Evolutionary conservation across 2,329 filamentous ascomycete species (phyloP).

Genomic region (Zymoseptoria ardabiliae): DNA sequence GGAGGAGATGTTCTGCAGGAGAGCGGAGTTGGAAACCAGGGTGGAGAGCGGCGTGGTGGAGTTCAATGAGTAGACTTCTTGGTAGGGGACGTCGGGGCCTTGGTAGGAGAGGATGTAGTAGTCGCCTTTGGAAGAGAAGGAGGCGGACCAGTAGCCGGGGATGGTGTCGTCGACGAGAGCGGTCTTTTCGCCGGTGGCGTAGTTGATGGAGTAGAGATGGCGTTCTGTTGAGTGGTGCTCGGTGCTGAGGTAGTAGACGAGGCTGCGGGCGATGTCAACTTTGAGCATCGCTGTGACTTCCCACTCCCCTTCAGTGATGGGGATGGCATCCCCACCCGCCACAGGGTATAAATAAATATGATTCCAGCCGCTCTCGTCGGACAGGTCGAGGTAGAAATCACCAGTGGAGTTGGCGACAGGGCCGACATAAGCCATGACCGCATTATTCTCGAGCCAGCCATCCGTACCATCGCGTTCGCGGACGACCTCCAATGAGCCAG

Average conservation of each 20-base stretch:
- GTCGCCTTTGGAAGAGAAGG: slow-evolving; percentile 54
- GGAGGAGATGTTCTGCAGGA: slow-evolving; percentile 48
- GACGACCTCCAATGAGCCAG: slow-evolving; percentile 40
- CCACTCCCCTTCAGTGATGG: slow-evolving; percentile 50
- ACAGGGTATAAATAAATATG: slow-evolving; percentile 60
- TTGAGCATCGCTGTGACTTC: slow-evolving; percentile 55
- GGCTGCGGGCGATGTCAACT: slow-evolving; percentile 48
- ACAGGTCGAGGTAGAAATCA: slow-evolving; percentile 58
- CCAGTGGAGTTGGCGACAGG: slow-evolving; percentile 30
- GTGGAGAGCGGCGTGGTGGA: slow-evolving; percentile 50
- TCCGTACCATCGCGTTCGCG: slow-evolving; percentile 52
- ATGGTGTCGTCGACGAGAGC: slow-evolving; percentile 55
- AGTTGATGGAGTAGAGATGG: slow-evolving; percentile 61
- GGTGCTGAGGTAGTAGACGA: slow-evolving; percentile 60
- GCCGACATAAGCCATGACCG: slow-evolving; percentile 51
- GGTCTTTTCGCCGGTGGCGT: slow-evolving; percentile 46
- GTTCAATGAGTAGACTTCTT: slow-evolving; percentile 56
- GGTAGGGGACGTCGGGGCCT: slow-evolving; percentile 62
- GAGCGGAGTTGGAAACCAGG: slow-evolving; percentile 52
- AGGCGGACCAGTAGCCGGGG: slow-evolving; percentile 55
- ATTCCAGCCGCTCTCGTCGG: slow-evolving; percentile 57
- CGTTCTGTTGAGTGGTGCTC: slow-evolving; percentile 59
- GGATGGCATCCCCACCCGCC: slow-evolving; percentile 42
- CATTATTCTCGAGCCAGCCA: slow-evolving; percentile 57
- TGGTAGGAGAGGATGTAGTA: slow-evolving; percentile 61